Evolutionary conservation across 805 yeast genomes (phyloP), one percentile per base, ranked within the genome.

Genomic region (Pichia nakasei): DNA sequence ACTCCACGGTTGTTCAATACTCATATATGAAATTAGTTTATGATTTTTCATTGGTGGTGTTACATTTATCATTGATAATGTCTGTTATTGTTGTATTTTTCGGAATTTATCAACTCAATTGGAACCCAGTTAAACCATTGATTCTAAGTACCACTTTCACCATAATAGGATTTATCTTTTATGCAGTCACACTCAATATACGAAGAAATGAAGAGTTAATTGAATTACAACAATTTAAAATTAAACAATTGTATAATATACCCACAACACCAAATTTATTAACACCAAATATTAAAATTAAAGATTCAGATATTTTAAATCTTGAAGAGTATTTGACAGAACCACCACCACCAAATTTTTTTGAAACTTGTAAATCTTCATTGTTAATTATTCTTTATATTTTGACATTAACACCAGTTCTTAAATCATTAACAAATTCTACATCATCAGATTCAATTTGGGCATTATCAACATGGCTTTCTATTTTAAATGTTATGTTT

Each of bases 381-480:
- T 46, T 77, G 3, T 64, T 93, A 22, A 80, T 89, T 12, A 70
- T 81, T 2, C 74, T 89, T 46, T 75, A 85, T 4, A 66, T 89
- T 35, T 66, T 87, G 35, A 80, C 93, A 1, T 68, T 91, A 36
- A 84, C 97, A 0, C 98, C 98, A 0, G 91, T 93, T 1, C 71
- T 93, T 40, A 83, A 85, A 52, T 87, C 96, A 0, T 69, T 93
- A 36, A 87, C 96, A 0, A 78, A 80, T 54, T 83, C 96, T 0
- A 87, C 96, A 0, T 78, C 96, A 0, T 82, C 93, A 0, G 97
- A 93, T 65, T 86, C 96, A 15, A 87, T 93, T 47, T 91, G 97
- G 97, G 88, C 95, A 0, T 63, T 93, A 5, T 77, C 94, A 8
- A 78, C 82, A 38, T 82, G 96, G 80, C 67, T 93, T 15, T 79